These are phyloP conservation scores for Fusarium vanettenii DNA, from an alignment of 2,329 filamentous ascomycete genomes.

Conservation along the genomic window DNA sequence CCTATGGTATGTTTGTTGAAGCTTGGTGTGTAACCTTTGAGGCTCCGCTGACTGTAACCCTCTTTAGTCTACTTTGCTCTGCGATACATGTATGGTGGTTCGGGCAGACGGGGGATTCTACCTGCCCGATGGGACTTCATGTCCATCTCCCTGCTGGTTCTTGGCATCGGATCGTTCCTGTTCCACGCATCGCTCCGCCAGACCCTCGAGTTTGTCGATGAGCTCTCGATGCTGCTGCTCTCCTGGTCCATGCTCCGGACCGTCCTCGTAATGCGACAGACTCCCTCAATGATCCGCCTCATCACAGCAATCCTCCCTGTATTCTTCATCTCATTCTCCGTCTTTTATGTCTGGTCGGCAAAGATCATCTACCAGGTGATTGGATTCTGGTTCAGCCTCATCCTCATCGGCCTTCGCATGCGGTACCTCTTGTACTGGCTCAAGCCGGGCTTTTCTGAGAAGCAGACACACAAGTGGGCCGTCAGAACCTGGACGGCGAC, in stretches of 20 bases:
- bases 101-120: slow-evolving; percentile 45
- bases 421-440: slow-evolving; percentile 50
- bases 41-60: neutral
- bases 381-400: slow-evolving; percentile 51
- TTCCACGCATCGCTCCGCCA: slow-evolving; percentile 60
- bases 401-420: slow-evolving; percentile 48
- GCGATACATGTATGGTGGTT: slow-evolving; percentile 50
- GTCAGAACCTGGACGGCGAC: slow-evolving; percentile 45
- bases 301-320: slow-evolving; percentile 54
- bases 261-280: slow-evolving; percentile 57
- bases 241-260: slow-evolving; percentile 64
- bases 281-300: slow-evolving; percentile 45
- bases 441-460: slow-evolving; percentile 43
- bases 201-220: slow-evolving; percentile 61
- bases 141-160: slow-evolving; percentile 53
- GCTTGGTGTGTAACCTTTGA: neutral
- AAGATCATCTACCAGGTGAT: slow-evolving; percentile 57
- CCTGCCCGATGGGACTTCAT: slow-evolving; percentile 53
- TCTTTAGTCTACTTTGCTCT: slow-evolving; percentile 56
- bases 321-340: slow-evolving; percentile 54
- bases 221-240: slow-evolving; percentile 69
- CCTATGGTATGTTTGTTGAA: slow-evolving; percentile 54
- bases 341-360: slow-evolving; percentile 56
- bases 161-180: slow-evolving; percentile 56
- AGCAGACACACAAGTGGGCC: slow-evolving; percentile 42